Evolutionary conservation across 2,329 filamentous ascomycete species (phyloP).

Genomic region (Cylindrodendrum hubeiense): DNA sequence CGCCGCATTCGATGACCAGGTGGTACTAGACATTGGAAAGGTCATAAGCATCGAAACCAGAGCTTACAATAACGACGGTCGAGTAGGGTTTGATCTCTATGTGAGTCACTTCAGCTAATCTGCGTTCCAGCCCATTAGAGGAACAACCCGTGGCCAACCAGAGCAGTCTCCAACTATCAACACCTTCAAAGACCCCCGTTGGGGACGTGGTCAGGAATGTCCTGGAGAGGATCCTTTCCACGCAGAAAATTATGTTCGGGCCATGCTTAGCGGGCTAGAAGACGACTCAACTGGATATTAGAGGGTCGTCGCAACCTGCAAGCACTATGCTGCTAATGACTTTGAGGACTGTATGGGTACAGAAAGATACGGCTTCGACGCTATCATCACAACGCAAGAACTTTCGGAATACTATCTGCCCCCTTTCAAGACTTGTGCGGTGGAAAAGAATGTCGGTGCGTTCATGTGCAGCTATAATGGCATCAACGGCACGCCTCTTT

Average conservation of each 20-base stretch:
- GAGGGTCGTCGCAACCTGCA: background rate
- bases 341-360: background rate
- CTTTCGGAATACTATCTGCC: background rate
- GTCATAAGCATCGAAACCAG: background rate
- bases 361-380: background rate
- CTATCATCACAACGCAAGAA: background rate
- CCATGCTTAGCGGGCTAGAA: background rate
- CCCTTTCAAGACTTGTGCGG: background rate
- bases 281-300: background rate
- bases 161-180: background rate
- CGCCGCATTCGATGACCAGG: background rate
- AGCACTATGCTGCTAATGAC: background rate
- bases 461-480: background rate
- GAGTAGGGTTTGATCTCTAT: background rate
- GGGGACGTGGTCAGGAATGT: background rate
- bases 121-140: background rate
- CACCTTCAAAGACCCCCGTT: background rate
- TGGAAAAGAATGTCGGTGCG: background rate
- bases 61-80: background rate
- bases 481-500: background rate
- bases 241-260: background rate
- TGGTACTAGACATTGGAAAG: background rate
- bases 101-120: background rate
- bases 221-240: background rate
- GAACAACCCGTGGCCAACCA: background rate